Conservation (phyloP, 495 filamentous ascomycete genomes). For the Astrothelium macrocarpum region DNA sequence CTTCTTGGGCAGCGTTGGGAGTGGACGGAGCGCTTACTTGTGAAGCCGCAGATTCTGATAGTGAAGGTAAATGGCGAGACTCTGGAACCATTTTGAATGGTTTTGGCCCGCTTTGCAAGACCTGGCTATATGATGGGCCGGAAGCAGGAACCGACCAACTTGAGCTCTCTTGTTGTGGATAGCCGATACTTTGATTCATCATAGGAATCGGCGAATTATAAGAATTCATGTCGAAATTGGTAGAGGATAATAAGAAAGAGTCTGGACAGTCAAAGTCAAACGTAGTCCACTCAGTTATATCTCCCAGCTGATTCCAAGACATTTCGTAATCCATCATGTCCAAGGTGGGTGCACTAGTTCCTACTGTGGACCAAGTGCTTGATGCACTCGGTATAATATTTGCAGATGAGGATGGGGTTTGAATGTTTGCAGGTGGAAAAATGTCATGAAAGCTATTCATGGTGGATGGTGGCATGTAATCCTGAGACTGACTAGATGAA, state of each 20-base stretch:
- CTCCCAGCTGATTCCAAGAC: not conserved
- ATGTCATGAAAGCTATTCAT: not conserved
- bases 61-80: not conserved
- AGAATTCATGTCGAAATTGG: not conserved
- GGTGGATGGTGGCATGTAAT: not conserved
- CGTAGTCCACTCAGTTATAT: not conserved
- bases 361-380: not conserved
- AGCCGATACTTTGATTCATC: not conserved
- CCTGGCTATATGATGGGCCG: not conserved
- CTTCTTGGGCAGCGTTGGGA: not conserved
- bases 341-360: not conserved
- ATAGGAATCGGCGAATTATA: not conserved
- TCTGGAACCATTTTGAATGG: not conserved
- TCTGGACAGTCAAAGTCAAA: not conserved
- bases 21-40: not conserved
- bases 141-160: not conserved
- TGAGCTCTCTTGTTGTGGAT: not conserved
- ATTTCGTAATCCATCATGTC: not conserved
- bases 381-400: not conserved
- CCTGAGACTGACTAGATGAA: not conserved
- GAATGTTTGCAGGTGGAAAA: not conserved
- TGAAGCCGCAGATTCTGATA: not conserved
- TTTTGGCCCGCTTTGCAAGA: not conserved
- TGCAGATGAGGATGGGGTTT: not conserved
- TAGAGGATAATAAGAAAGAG: not conserved